Evolutionary conservation across 2,329 filamentous ascomycete species (phyloP).

Genomic region (Tolypocladium ovalisporum): DNA sequence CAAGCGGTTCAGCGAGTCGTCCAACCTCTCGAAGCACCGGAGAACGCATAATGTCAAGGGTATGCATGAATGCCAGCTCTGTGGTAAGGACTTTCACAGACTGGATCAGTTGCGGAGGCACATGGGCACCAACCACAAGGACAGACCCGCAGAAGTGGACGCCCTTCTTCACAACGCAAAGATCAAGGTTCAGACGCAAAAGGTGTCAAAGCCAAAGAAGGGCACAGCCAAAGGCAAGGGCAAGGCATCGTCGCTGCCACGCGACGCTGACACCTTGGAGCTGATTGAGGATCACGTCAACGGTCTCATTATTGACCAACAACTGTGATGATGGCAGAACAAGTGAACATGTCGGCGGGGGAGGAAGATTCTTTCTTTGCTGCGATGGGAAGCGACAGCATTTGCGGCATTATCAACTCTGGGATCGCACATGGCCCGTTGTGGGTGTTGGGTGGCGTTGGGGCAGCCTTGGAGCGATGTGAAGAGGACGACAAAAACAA

Average conservation of each 20-base stretch:
- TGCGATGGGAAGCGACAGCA: background rate
- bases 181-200: slow-evolving; percentile 4
- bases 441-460: background rate
- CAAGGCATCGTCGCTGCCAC: background rate
- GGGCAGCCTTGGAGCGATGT: background rate
- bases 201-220: slow-evolving; percentile 5
- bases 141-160: slow-evolving; percentile 10
- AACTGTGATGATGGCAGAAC: background rate
- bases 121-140: slow-evolving; percentile 22
- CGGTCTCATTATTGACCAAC: background rate
- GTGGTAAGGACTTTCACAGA: slow-evolving; percentile 46
- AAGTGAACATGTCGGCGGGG: background rate
- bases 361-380: background rate
- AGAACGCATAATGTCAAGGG: slow-evolving; percentile 47
- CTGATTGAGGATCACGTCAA: slow-evolving; percentile 1
- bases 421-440: background rate
- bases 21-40: slow-evolving; percentile 55
- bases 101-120: slow-evolving; percentile 51
- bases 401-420: background rate
- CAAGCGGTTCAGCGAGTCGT: slow-evolving; percentile 52
- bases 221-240: slow-evolving; percentile 1
- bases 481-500: background rate
- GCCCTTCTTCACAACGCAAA: slow-evolving; percentile 7
- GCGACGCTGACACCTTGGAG: background rate
- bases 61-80: slow-evolving; percentile 39